Percentiles rank a stretch among this genome's conserved stretches.
phyloP scores from a whole-genome alignment of 257 asterid genomes.

The Gynochthodes officinalis region DNA sequence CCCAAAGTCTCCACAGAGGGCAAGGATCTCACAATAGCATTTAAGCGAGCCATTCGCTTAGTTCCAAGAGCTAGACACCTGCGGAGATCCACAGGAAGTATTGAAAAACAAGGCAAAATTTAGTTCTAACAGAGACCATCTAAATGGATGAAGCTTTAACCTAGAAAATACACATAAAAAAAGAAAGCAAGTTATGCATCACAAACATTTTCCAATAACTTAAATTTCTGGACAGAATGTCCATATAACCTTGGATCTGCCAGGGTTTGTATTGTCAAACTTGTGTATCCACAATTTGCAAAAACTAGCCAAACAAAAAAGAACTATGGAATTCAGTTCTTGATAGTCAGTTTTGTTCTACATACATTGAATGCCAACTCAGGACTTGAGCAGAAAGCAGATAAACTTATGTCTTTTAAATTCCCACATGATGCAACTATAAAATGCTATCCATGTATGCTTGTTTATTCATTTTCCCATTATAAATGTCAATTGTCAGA shows the following conservation, averaged over 20 bases:
- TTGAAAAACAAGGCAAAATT: background rate
- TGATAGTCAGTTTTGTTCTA: background rate
- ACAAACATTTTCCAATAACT: background rate
- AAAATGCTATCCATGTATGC: background rate
- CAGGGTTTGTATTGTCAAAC: background rate
- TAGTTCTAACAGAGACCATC: background rate
- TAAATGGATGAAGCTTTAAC: background rate
- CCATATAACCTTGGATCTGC: background rate
- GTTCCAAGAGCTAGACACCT: slow-evolving; percentile 99
- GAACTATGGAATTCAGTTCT: background rate
- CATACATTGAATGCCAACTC: background rate
- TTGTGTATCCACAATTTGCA: background rate
- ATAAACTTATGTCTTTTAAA: background rate
- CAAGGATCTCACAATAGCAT: slow-evolving; percentile 97
- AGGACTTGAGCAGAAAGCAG: background rate
- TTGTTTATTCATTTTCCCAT: background rate
- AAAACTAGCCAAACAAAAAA: too few relatives aligned
- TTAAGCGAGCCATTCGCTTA: slow-evolving; percentile 96
- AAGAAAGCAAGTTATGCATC: background rate
- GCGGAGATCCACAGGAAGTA: slow-evolving; percentile 16
- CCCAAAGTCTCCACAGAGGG: slow-evolving; percentile 99
- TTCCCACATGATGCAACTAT: background rate
- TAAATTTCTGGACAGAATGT: background rate
- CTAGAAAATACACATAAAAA: background rate
- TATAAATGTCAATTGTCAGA: background rate